Evolutionary conservation across 495 filamentous ascomycete species (phyloP), one percentile per base, ranked within the genome.

Genomic region (Rostrohypoxylon terebratum): DNA sequence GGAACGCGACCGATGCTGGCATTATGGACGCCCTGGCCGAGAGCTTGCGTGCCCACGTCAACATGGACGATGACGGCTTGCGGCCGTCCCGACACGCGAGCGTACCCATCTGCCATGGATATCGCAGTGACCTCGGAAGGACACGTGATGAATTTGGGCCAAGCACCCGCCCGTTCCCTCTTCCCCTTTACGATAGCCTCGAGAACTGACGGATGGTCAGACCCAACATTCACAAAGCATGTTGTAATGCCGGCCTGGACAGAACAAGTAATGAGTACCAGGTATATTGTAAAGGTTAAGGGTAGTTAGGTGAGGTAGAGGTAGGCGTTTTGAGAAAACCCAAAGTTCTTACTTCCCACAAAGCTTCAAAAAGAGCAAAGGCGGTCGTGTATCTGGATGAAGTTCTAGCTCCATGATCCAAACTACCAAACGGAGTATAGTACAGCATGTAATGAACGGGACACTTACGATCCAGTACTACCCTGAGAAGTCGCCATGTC

Each of bases 21-120:
- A 67, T 94, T 93, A 78, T 94, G 91, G 0, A 94, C 85, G 9
- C 92, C 91, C n/a, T 91, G 90, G 7, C 85, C 92, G 11, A 94
- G 85, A 14, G 90, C 92, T 79, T 94, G 91, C 0, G 92, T 94
- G 31, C 91, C 91, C 25, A 94, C 91, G 77, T 94, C 92, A 59
- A 94, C 91, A 72, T 94, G 92, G 2, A 93, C 90, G 54, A 94
- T 89, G 14, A 94, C 91, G 58, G 87, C 89, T 78, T 94, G 92
- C 0, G 91, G 90, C 48, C 89, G 84, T 40, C 87, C 87, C 14
- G 91, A 91, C 7, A 91, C 80, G 63, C 91, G 90, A 28, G 91
- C 92, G 74, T 92, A 93, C 36, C 91, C 91, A 14, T 42, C 38
- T 4, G 38, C 38, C 38, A 42, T 42, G 13, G 38, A 42, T 14